Percentiles rank a stretch among this genome's conserved stretches.
These are phyloP conservation scores for Fraxinus nigra DNA, from an alignment of 305 asterid species.

Conservation along the genomic window DNA sequence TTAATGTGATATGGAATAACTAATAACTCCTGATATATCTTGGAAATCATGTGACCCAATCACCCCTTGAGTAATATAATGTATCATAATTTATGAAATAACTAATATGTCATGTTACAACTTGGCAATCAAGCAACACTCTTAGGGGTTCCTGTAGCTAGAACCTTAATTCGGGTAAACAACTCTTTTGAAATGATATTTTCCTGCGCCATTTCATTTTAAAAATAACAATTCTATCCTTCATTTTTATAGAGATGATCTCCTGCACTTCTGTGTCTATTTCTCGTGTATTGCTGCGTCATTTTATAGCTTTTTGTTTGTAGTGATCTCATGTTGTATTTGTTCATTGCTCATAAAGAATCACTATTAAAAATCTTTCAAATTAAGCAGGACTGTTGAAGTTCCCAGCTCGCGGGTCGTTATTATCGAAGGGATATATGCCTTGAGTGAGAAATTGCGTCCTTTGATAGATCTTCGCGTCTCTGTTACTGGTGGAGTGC, in stretches of 20 bases:
- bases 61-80: neutral
- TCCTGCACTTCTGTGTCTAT: neutral
- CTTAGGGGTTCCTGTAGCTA: neutral
- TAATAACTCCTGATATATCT: neutral
- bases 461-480: conserved; percentile 91
- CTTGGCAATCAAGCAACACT: neutral
- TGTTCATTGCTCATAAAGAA: conserved; percentile 10
- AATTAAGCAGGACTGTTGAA: conserved; percentile 66
- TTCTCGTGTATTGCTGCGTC: neutral
- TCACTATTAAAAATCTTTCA: conserved; percentile 12
- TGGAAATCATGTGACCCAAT: neutral
- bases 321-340: conserved; percentile 13
- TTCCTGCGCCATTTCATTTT: neutral
- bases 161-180: neutral
- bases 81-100: neutral
- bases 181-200: neutral
- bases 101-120: neutral
- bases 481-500: conserved; percentile 98
- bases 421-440: conserved; percentile 90
- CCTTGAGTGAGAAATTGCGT: conserved; percentile 83
- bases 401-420: conserved; percentile 87
- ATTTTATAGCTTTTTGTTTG: conserved; percentile 2
- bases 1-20: neutral
- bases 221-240: neutral
- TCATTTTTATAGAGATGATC: neutral